Conservation (phyloP, 2,329 filamentous ascomycete genomes). For the Thelonectria olida region DNA sequence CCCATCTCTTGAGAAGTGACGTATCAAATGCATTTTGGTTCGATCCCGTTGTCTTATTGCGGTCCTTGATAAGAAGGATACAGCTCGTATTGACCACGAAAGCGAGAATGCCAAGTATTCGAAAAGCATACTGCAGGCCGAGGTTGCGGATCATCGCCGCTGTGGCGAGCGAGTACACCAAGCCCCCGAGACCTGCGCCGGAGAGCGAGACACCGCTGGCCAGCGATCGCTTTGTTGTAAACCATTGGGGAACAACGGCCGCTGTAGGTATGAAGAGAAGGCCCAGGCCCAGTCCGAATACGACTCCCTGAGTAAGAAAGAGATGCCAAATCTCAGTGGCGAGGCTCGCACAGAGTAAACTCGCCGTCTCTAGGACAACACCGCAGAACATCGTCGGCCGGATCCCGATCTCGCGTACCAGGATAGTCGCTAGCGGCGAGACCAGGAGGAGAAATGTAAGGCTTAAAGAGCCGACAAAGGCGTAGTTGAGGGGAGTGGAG, state of each 20-base stretch:
- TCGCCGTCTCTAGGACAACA: conserved; percentile 59
- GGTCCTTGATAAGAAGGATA: conserved; percentile 66
- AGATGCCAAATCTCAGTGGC: conserved; percentile 66
- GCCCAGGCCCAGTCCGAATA: conserved; percentile 69
- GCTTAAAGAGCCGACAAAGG: conserved; percentile 67
- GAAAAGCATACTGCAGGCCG: conserved; percentile 64
- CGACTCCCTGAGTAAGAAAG: conserved; percentile 66
- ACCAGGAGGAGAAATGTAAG: conserved; percentile 54
- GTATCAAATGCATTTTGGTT: conserved; percentile 24
- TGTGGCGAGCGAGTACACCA: conserved; percentile 35
- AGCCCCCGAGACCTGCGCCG: conserved; percentile 56
- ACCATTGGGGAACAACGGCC: conserved; percentile 69
- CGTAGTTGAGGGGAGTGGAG: conserved; percentile 63
- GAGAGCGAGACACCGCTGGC: conserved; percentile 66
- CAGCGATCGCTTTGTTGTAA: conserved; percentile 61
- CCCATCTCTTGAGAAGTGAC: conserved; percentile 47
- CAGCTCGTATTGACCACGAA: conserved; percentile 65
- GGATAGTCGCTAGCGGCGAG: conserved; percentile 50
- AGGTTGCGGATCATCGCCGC: conserved; percentile 62
- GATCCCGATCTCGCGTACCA: conserved; percentile 43
- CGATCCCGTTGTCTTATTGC: conserved; percentile 2
- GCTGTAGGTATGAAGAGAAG: conserved; percentile 66
- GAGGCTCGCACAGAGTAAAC: conserved; percentile 63
- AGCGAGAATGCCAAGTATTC: conserved; percentile 57
- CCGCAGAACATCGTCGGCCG: conserved; percentile 58